A percentile compares a stretch with the other conserved stretches of the same genome.
Conservation (phyloP, 2,329 filamentous ascomycete species). For the Fusarium sp. region DNA sequence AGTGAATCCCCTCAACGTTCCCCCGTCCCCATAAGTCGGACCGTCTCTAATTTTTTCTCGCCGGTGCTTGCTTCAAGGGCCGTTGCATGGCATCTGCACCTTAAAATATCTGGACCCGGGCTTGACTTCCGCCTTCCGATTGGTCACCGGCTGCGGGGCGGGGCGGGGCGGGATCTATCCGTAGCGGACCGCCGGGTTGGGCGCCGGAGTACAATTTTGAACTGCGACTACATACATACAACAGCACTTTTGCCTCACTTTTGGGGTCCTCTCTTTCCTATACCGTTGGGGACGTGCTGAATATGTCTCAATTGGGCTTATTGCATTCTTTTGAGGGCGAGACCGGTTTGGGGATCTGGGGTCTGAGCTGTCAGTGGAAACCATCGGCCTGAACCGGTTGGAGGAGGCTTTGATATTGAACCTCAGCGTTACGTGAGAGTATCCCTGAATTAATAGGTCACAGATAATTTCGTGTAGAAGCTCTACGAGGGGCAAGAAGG, state of each 20-base stretch:
- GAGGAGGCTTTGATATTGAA: neutral
- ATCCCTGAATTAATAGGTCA: neutral
- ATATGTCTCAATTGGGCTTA: neutral
- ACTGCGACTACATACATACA: neutral
- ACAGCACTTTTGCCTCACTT: conserved; percentile 7
- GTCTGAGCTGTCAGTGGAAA: conserved; percentile 12
- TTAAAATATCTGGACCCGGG: conserved; percentile 20
- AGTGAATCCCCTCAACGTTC: conserved; percentile 2
- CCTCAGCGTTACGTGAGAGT: neutral
- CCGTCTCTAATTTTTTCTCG: conserved; percentile 21
- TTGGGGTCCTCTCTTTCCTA: neutral
- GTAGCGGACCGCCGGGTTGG: conserved; percentile 28
- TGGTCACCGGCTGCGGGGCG: conserved; percentile 11
- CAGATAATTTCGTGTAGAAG: neutral
- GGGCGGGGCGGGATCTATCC: conserved; percentile 35
- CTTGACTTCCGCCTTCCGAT: conserved; percentile 20
- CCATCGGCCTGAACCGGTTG: conserved; percentile 10
- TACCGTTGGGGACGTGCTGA: conserved; percentile 2
- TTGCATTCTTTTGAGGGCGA: conserved; percentile 4
- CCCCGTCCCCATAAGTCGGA: conserved; percentile 22
- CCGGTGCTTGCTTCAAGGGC: conserved; percentile 15
- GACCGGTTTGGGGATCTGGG: conserved; percentile 6
- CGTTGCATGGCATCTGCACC: conserved; percentile 18
- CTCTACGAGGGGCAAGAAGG: neutral
- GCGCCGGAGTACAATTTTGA: conserved; percentile 13